Evolutionary conservation across 1,139 yeast species (phyloP), one percentile per base, ranked within the genome.

Genomic region (Protomyces inundatus): DNA sequence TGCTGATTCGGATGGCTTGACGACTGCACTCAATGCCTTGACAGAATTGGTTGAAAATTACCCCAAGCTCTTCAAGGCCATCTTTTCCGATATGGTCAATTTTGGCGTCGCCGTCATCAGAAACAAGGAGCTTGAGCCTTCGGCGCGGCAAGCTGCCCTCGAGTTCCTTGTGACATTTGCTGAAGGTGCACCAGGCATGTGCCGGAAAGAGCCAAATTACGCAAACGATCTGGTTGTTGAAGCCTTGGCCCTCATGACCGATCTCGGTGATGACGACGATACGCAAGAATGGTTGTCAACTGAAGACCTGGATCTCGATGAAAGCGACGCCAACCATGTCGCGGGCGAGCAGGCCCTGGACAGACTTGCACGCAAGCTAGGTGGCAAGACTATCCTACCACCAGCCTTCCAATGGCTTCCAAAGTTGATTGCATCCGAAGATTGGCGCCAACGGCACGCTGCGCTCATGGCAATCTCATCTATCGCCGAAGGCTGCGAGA

Each of bases 401-500:
- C 95, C 96, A 32, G 79, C 93, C 66, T 93, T 93, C 77, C 90
- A 87, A 72, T 88, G 84, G 75, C 79, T 93, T 68, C 97, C 97
- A 12, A 83, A 83, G 64, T 87, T 93, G 96, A 77, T 88, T 40
- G 79, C 79, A 65, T 86, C 96, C 1, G 72, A 77, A 48, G 82
- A 84, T 68, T 93, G 98, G 98, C 86, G 96, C 74, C 96, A 90
- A 75, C 86, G 97, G 67, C 97, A 90, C 75, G 98, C 97, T 14
- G 96, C 98, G 1, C 79, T 93, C 66, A 93, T 93, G 98, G 98
- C 97, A 0, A 79, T 93, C 54, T 90, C 97, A 0, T 87, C 96
- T 7, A 97, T 96, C 35, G 97, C 98, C 48, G 98, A 93, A 78
- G 98, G 98, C 57, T 93, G 98, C 76, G 83, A 90, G 63, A 97